These are phyloP conservation scores for Leersia perrieri DNA, from an alignment of 176 grass and related monocot genomes.

Conservation along the genomic window DNA sequence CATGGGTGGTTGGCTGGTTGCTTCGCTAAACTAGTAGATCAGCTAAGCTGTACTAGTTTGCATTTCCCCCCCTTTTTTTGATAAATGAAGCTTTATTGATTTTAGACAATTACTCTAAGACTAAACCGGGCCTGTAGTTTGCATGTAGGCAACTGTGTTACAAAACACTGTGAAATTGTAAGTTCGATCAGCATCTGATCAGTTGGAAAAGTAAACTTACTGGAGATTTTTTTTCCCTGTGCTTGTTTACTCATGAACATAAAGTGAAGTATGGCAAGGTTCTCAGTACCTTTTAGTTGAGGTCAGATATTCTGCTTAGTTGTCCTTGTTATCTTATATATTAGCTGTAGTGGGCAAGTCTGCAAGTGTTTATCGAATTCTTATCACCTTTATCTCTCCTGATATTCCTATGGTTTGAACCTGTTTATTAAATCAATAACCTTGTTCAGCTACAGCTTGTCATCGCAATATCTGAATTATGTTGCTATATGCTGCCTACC, in stretches of 20 bases:
- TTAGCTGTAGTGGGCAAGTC: not conserved
- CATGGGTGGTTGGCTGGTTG: not conserved
- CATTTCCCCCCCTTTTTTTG: too few relatives aligned
- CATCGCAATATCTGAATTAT: not conserved
- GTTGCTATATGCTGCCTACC: not conserved
- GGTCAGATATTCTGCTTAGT: not conserved
- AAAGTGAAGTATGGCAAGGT: too few relatives aligned
- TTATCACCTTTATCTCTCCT: not conserved
- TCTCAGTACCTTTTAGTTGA: not conserved
- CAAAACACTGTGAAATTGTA: not conserved
- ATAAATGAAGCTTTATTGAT: too few relatives aligned
- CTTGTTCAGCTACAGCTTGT: not conserved
- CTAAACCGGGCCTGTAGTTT: too few relatives aligned
- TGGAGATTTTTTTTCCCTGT: too few relatives aligned
- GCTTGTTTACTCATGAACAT: too few relatives aligned
- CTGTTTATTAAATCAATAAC: not conserved
- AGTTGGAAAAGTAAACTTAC: too few relatives aligned
- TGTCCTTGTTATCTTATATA: not conserved
- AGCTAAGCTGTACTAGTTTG: not conserved
- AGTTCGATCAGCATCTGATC: too few relatives aligned
- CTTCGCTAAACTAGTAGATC: not conserved
- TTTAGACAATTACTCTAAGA: too few relatives aligned
- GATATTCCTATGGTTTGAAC: not conserved
- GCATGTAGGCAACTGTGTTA: not conserved
- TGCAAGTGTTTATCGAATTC: not conserved